phyloP scores from a whole-genome alignment of 768 basidiomycete genomes.

The Hypholoma sublateritium region DNA sequence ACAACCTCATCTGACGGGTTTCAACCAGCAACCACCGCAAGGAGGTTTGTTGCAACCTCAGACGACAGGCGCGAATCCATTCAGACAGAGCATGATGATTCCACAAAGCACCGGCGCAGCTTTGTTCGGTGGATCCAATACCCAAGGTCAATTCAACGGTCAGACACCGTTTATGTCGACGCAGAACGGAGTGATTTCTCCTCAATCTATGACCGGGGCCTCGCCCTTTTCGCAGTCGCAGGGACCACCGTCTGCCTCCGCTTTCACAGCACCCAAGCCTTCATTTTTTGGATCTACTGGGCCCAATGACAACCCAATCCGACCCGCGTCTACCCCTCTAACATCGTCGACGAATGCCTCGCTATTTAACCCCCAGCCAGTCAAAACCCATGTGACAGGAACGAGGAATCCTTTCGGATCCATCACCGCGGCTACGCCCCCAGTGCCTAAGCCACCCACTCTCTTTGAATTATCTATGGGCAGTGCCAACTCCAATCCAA shows the following conservation, averaged over 20 bases:
- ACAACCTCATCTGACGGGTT: conserved; percentile 23
- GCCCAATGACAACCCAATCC: conserved; percentile 41
- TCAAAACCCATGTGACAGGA: conserved; percentile 90
- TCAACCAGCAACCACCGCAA: conserved; percentile 30
- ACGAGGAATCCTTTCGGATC: conserved; percentile 94
- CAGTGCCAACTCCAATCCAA: conserved; percentile 7
- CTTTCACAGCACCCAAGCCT: conserved; percentile 20
- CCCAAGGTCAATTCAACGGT: conserved; percentile 13
- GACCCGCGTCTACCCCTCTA: conserved; percentile 76
- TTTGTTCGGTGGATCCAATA: conserved; percentile 31
- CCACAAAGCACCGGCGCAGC: conserved; percentile 64
- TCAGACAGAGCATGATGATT: conserved; percentile 75
- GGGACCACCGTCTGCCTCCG: conserved; percentile 11
- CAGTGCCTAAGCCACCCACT: conserved; percentile 74
- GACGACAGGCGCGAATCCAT: conserved; percentile 73
- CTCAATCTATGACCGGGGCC: conserved; percentile 13
- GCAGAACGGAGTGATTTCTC: conserved; percentile 13
- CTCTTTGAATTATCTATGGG: conserved; percentile 68
- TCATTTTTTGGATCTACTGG: conserved; percentile 13
- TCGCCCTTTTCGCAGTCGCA: conserved; percentile 11
- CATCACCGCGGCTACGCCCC: conserved; percentile 59
- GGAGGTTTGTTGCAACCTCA: conserved; percentile 50
- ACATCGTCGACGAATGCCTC: conserved; percentile 35
- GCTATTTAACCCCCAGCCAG: conserved; percentile 54
- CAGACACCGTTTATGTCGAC: conserved; percentile 14